Evolutionary conservation across 805 yeast genomes (phyloP), one percentile per base, ranked within the genome.

Genomic region (Yamadazyma sp.): DNA sequence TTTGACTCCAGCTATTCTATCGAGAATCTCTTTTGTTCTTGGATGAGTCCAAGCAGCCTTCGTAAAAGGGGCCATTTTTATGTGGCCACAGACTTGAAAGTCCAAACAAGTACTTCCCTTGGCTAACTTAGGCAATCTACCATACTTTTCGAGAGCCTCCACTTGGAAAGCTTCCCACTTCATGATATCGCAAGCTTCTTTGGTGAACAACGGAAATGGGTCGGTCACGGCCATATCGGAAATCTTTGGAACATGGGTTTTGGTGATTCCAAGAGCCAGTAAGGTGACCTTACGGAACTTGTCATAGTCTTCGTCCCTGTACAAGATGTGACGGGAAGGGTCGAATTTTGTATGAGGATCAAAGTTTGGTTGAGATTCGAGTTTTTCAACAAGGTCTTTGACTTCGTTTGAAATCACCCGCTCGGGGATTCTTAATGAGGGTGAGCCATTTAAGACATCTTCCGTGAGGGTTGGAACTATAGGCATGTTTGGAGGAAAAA

Each of bases 201-300:
- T 53, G 10, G 60, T 54, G 44, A 58, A 57, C 23, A 58, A 44
- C 2, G 61, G 60, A 32, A 58, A 58, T 3, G 63, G 59, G 32
- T 57, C 54, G 4, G 56, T 45, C 1, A 52, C 60, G 4, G 56
- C 73, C 38, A 65, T 54, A 17, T 66, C 59, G 20, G 59, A 52
- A 22, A 62, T 53, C 12, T 62, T 55, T 11, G 54, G 54, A 9
- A 54, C 55, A 38, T 61, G 68, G 1, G 67, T 62, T 48, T 62
- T 60, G 13, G 52, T 44, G 38, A 67, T 65, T 3, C 62, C 59
- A 36, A 67, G 51, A 15, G 65, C 72, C 24, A 48, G 49, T 45
- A 67, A 51, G 3, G 71, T 64, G 32, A 64, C 55, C 34, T 55
- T 57, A 40, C 64, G 57, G 15, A 70, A 67, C 19, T 52, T 55